Base-by-base conservation (phyloP, 768 basidiomycete species). In the Naganishia vaughanmartiniae region DNA sequence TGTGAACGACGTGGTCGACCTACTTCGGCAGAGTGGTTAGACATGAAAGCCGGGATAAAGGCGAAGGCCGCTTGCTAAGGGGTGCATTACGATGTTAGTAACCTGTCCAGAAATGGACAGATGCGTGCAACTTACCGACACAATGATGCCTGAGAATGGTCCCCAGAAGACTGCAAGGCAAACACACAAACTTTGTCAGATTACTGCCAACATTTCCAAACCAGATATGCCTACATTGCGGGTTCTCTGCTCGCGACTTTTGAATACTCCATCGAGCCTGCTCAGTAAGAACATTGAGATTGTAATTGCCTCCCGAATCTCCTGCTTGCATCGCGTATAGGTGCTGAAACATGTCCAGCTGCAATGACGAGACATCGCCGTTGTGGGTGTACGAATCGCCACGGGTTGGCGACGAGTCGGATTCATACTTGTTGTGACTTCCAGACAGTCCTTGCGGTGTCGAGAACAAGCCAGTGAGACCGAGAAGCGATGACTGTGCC, bases 391-490 rank as follows among this genome's bases (percentile, higher is more conserved):
- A 56, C 6, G 53, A 55, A 45, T 69, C 67, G 14, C 46, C 46
- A 10, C 67, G 54, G 2, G 54, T 56, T 4, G 67, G 67, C 15
- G 54, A 57, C 11, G 54, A 36, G 39, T 69, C 67, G 34, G 55
- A 69, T 31, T 67, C 66, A 34, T 67, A 67, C 54, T 67, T 67
- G 66, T 67, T 67, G 53, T 67, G 66, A 67, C 66, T 67, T 30
- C 66, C 66, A 9, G 53, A 33, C 1, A 67, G 30, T 28, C 66
- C 66, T 26, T 67, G 66, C 33, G 66, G 66, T 24, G 31, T 42
- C 6, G 51, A 54, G 4, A 67, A 53, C 21, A 67, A 54, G 21
- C 54, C 54, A 28, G 36, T 28, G 28, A 67, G 66, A 31, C 46
- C 42, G n/a, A 67, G 53, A 10, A 55, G 30, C 5, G 51, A 39